Percentiles rank a stretch among this genome's conserved stretches.
Conservation (phyloP, 495 filamentous ascomycete species). For the Neurospora sp. region DNA sequence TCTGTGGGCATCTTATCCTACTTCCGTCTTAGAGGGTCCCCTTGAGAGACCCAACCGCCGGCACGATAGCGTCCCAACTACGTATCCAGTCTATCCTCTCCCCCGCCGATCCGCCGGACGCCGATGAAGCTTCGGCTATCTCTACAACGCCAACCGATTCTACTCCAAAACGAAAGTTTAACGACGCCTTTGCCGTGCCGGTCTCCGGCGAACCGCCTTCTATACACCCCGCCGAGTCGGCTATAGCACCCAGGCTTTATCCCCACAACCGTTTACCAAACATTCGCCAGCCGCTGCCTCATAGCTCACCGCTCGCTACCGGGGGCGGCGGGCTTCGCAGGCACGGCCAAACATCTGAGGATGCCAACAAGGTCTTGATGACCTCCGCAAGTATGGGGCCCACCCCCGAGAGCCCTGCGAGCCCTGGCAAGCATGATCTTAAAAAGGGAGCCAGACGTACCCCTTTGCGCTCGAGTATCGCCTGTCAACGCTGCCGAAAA, state of each 20-base stretch:
- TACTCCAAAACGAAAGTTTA: constrained; percentile 26
- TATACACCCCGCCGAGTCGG: constrained; percentile 8
- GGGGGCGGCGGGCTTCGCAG: constrained; percentile 13
- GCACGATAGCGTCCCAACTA: constrained; percentile 40
- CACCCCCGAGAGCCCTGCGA: constrained; percentile 21
- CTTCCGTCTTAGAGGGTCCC: constrained; percentile 17
- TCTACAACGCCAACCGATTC: constrained; percentile 14
- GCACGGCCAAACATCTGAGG: constrained; percentile 12
- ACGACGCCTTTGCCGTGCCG: constrained; percentile 24
- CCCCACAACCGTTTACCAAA: constrained; percentile 12
- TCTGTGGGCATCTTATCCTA: neutral
- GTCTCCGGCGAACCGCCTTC: constrained; percentile 12
- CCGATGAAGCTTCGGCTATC: constrained; percentile 24
- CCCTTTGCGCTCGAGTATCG: constrained; percentile 70
- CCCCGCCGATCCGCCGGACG: constrained; percentile 31
- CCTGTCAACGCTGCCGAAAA: constrained; percentile 66
- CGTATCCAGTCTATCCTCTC: constrained; percentile 41
- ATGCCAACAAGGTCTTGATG: constrained; percentile 14
- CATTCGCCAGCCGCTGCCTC: constrained; percentile 20
- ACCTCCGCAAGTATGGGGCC: constrained; percentile 16
- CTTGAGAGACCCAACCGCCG: constrained; percentile 29
- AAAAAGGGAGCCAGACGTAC: constrained; percentile 39
- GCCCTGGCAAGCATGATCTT: constrained; percentile 23
- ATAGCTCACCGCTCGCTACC: constrained; percentile 17
- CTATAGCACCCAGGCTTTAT: constrained; percentile 1